A percentile compares a stretch with the other conserved stretches of the same genome.
These are phyloP conservation scores for Lindgomyces ingoldianus DNA, from an alignment of 495 filamentous ascomycete genomes.

Conservation along the genomic window DNA sequence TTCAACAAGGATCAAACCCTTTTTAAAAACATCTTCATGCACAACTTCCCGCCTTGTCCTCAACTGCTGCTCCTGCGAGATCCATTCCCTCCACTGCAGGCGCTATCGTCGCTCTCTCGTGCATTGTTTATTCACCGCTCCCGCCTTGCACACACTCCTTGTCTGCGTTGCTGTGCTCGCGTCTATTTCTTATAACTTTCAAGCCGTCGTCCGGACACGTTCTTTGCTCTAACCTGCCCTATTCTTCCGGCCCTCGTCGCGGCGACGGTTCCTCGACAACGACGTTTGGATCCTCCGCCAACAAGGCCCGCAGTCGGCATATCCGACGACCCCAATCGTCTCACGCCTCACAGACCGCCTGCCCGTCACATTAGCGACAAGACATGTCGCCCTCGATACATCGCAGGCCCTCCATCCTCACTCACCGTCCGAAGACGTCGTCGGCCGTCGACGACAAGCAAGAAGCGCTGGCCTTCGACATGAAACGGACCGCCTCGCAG, in stretches of 20 bases:
- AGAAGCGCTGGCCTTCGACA: conserved; percentile 5
- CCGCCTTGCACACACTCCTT: no score
- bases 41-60: no score
- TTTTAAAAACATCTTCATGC: no score
- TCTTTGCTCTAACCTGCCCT: no score
- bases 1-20: no score
- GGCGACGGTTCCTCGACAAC: no score
- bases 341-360: neutral
- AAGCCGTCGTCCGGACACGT: no score
- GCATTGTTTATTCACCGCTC: no score
- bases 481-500: conserved; percentile 38
- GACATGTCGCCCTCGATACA: conserved; percentile 18
- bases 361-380: neutral
- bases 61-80: neutral
- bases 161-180: no score
- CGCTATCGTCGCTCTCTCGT: neutral
- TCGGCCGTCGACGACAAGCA: conserved; percentile 28
- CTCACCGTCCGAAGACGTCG: conserved; percentile 35
- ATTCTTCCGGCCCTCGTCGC: no score
- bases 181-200: no score
- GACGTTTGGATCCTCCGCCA: no score
- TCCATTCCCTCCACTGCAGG: neutral
- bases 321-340: neutral
- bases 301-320: neutral
- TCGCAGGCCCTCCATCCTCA: conserved; percentile 24